These are phyloP conservation scores for Lepidium africanum DNA, from an alignment of 345 rosid genomes.

Conservation along the genomic window DNA sequence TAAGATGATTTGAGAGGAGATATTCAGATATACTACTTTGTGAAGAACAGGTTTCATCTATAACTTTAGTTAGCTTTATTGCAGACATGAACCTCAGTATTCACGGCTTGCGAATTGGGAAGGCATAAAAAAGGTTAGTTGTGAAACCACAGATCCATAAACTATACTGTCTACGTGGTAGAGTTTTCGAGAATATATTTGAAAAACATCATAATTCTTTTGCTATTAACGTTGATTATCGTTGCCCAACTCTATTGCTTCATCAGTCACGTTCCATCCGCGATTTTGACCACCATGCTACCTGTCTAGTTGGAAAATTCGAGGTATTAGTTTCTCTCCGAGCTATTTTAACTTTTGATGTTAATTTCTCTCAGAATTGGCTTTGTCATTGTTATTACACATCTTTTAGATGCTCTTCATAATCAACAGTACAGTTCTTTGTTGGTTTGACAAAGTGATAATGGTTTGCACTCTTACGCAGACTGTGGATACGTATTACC, in stretches of 20 bases:
- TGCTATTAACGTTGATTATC: background rate
- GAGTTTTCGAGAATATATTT: background rate
- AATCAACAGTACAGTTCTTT: background rate
- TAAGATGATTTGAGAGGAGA: background rate
- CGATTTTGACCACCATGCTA: conserved; percentile 77
- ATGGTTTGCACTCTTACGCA: conserved; percentile 20
- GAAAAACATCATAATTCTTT: background rate
- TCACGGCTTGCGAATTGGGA: conserved; percentile 93
- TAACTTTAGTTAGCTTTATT: conserved; percentile 15
- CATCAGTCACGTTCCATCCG: conserved; percentile 72
- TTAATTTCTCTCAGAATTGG: background rate
- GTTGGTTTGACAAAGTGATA: background rate
- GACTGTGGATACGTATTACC: conserved; percentile 84
- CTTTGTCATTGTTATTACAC: conserved; percentile 9
- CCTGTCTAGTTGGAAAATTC: conserved; percentile 75
- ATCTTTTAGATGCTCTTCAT: background rate
- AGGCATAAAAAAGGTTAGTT: conserved; percentile 72
- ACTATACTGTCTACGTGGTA: background rate
- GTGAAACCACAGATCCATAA: background rate
- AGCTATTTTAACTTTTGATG: background rate
- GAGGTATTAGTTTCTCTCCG: conserved; percentile 47
- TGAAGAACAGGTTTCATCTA: conserved; percentile 3
- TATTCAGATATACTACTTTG: background rate
- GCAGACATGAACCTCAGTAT: conserved; percentile 85
- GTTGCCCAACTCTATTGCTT: conserved; percentile 11